Evolutionary conservation across 306 rosid genomes (phyloP).

Genomic region (Betula pendula): DNA sequence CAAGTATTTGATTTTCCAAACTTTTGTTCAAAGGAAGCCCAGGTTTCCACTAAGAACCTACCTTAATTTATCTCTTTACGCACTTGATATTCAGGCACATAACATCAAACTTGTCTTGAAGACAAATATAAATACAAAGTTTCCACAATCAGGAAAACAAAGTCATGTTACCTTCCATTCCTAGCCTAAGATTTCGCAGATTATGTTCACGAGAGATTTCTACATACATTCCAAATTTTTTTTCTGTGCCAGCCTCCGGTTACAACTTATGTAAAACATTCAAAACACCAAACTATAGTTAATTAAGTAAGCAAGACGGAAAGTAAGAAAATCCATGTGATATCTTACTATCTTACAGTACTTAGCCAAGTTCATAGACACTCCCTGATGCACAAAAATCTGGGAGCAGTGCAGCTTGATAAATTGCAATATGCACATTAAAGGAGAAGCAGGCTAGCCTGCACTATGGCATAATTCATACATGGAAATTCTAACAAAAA

Average conservation of each 20-base stretch:
- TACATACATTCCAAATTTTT: background rate
- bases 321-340: background rate
- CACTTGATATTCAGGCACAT: too few relatives aligned
- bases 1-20: too few relatives aligned
- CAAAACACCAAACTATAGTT: background rate
- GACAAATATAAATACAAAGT: background rate
- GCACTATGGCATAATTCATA: conserved; percentile 2
- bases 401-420: background rate
- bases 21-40: too few relatives aligned
- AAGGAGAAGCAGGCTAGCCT: conserved; percentile 1
- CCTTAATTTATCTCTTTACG: too few relatives aligned
- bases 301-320: background rate
- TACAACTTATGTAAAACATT: background rate
- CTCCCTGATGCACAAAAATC: background rate
- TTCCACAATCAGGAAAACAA: background rate
- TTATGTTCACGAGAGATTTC: background rate
- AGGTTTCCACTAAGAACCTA: too few relatives aligned
- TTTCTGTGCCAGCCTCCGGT: background rate
- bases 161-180: background rate
- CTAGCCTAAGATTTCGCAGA: background rate
- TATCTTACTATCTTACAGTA: background rate
- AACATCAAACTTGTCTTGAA: background rate
- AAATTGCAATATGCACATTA: background rate
- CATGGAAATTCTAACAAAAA: conserved; percentile 9
- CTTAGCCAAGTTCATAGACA: background rate